Conservation (phyloP, 768 basidiomycete species). For the Cubamyces sp. region DNA sequence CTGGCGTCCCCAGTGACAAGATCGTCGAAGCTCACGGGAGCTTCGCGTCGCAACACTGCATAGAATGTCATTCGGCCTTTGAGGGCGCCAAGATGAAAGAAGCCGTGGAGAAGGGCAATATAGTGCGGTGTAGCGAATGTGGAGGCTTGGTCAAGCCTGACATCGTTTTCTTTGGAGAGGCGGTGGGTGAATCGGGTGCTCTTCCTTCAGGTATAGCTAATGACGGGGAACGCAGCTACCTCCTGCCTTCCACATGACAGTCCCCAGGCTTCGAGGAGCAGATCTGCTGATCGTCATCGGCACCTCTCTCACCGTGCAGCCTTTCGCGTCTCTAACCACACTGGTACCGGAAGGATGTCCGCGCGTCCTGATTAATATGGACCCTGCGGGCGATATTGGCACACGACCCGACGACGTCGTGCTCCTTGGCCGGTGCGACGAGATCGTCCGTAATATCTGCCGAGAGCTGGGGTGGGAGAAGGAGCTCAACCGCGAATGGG, state of each 20-base stretch:
- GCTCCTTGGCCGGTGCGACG: conserved; percentile 73
- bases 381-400: conserved; percentile 73
- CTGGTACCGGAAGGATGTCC: conserved; percentile 60
- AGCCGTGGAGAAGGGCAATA: conserved; percentile 60
- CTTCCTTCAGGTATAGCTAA: neutral
- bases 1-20: conserved; percentile 71
- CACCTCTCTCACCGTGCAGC: conserved; percentile 86
- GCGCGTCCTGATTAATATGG: conserved; percentile 87
- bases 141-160: conserved; percentile 87
- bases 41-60: conserved; percentile 86
- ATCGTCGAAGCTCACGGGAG: conserved; percentile 97
- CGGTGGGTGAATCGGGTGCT: conserved; percentile 45
- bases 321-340: conserved; percentile 78
- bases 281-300: conserved; percentile 92
- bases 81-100: conserved; percentile 70
- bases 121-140: conserved; percentile 71
- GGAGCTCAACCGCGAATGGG: conserved; percentile 34
- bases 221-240: conserved; percentile 63
- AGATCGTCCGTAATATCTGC: conserved; percentile 62
- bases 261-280: conserved; percentile 58
- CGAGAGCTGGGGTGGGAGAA: conserved; percentile 72
- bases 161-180: conserved; percentile 92
- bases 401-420: conserved; percentile 60
- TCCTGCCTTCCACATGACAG: conserved; percentile 59
- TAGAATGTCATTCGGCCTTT: conserved; percentile 65